These are phyloP conservation scores for Saccharomycopsis crataegensis DNA, from an alignment of 1,139 yeast genomes.

Conservation along the genomic window DNA sequence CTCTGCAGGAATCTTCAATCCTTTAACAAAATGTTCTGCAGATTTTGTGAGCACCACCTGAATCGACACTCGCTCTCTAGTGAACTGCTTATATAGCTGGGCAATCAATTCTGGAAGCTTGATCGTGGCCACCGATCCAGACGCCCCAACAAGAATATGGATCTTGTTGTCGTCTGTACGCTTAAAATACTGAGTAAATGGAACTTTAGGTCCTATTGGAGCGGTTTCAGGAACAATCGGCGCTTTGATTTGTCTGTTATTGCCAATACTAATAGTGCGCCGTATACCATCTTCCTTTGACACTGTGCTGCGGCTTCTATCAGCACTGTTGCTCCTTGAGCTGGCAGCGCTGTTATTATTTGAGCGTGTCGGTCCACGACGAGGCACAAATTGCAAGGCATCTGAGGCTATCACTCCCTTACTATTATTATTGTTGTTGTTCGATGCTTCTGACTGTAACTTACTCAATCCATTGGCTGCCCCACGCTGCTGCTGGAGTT, in stretches of 20 bases:
- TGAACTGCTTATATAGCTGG: slow-evolving; percentile 69
- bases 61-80: slow-evolving; percentile 62
- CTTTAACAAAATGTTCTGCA: slow-evolving; percentile 77
- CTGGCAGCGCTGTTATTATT: not conserved
- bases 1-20: slow-evolving; percentile 64
- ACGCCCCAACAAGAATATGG: slow-evolving; percentile 83
- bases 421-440: slow-evolving; percentile 1
- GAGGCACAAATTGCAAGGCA: too few relatives aligned
- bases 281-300: not conserved
- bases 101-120: slow-evolving; percentile 84
- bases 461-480: not conserved
- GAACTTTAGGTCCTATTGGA: slow-evolving; percentile 44
- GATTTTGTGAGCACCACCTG: slow-evolving; percentile 80
- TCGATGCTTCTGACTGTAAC: not conserved
- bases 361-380: too few relatives aligned
- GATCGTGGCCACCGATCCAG: slow-evolving; percentile 95
- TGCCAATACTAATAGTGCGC: not conserved
- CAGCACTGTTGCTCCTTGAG: not conserved
- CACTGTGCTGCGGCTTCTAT: not conserved
- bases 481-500: slow-evolving; percentile 12
- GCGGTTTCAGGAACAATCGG: slow-evolving; percentile 47
- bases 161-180: slow-evolving; percentile 74
- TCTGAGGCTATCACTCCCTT: not conserved
- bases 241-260: slow-evolving; percentile 25
- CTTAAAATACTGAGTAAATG: slow-evolving; percentile 62